Conservation (phyloP, 2,329 filamentous ascomycete species). For the Alternaria arbusti region DNA sequence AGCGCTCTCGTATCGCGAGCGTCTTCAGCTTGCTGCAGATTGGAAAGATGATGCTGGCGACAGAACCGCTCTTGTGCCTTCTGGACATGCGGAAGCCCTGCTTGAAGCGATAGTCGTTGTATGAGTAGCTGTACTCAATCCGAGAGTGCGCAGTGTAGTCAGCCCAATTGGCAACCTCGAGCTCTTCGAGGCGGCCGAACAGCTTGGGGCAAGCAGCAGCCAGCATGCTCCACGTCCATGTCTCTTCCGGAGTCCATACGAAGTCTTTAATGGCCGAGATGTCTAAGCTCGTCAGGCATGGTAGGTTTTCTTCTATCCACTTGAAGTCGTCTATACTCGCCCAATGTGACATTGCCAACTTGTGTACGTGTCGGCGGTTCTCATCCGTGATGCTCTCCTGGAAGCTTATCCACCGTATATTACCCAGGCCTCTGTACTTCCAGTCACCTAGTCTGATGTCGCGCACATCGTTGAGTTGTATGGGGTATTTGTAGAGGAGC, state of each 20-base stretch:
- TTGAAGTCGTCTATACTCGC: conserved; percentile 44
- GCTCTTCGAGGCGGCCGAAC: conserved; percentile 40
- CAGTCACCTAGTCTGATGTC: conserved; percentile 43
- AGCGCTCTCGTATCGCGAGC: conserved; percentile 42
- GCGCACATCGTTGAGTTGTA: conserved; percentile 38
- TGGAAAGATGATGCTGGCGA: conserved; percentile 43
- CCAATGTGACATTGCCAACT: conserved; percentile 47
- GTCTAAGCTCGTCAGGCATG: conserved; percentile 40
- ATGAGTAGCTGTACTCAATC: conserved; percentile 47
- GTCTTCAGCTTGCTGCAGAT: conserved; percentile 40
- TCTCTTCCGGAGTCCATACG: conserved; percentile 46
- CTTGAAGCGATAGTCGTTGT: conserved; percentile 47
- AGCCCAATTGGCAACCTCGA: conserved; percentile 47
- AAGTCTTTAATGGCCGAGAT: conserved; percentile 48
- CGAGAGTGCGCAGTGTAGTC: conserved; percentile 46
- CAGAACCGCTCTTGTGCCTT: conserved; percentile 41
- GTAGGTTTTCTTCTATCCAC: conserved; percentile 48
- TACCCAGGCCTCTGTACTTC: conserved; percentile 39
- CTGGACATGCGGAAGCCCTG: conserved; percentile 43
- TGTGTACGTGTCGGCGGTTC: conserved; percentile 42
- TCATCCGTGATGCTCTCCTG: conserved; percentile 39
- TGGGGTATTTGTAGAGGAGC: conserved; percentile 43
- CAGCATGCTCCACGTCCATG: conserved; percentile 46
- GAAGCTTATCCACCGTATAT: conserved; percentile 41
- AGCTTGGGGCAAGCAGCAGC: conserved; percentile 40